These are phyloP conservation scores for Jimgerdemannia flammicorona DNA, from an alignment of 192 early-diverging fungal species.

Conservation along the genomic window DNA sequence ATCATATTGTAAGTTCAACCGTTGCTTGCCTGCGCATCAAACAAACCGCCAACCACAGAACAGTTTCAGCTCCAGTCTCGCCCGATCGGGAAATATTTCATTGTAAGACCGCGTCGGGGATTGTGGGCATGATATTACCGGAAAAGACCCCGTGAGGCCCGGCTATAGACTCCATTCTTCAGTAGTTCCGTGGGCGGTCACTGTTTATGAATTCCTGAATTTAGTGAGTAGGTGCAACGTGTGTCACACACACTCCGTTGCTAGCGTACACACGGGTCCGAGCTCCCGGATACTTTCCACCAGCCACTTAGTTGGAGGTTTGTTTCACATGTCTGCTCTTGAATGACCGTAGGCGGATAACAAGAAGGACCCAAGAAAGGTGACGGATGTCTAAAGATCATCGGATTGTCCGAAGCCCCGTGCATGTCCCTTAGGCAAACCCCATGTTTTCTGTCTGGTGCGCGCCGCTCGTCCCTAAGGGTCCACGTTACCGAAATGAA, in stretches of 20 bases:
- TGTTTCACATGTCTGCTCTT: not conserved
- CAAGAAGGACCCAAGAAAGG: too few species aligned
- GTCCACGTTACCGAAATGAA: not conserved
- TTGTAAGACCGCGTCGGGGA: not conserved
- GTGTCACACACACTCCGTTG: not conserved
- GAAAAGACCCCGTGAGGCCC: not conserved
- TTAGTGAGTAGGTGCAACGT: not conserved
- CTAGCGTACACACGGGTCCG: not conserved
- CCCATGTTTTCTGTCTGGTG: not conserved
- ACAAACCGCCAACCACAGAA: not conserved
- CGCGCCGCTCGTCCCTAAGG: not conserved
- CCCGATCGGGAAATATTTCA: not conserved
- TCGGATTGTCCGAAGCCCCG: not conserved
- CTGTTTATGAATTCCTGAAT: not conserved
- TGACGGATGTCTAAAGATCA: not conserved
- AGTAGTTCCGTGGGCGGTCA: not conserved
- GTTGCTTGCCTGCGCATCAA: not conserved
- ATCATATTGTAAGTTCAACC: conserved; percentile 9
- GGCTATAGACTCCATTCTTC: not conserved
- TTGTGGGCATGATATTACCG: not conserved
- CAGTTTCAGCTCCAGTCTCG: not conserved
- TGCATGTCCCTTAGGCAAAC: not conserved
- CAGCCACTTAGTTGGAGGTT: not conserved
- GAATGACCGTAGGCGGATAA: too few species aligned
- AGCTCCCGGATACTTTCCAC: not conserved